Evolutionary conservation across 2,329 filamentous ascomycete genomes (phyloP), one percentile per base, ranked within the genome.

Genomic region (Verticillium nubilum): DNA sequence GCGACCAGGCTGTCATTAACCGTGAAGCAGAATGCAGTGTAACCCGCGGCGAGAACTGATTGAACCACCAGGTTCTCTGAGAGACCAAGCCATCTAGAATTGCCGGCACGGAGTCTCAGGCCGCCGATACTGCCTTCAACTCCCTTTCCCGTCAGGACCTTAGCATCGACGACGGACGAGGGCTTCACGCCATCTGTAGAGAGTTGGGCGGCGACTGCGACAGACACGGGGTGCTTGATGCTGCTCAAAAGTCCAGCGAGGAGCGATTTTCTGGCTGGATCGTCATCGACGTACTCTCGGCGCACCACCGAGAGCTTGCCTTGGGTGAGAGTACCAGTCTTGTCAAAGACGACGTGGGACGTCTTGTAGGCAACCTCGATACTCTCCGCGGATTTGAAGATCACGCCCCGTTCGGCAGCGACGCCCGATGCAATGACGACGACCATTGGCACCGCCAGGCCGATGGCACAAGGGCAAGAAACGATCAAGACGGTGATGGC

Each of bases 381-480:
- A 2, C 80, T 80, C 50, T 85, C 78, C 0, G 86, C 83, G 1
- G 85, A 81, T 67, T 90, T 90, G 73, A 93, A 86, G 26, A 93
- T 81, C 17, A 93, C 77, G 0, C 90, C 89, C 10, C 75, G 72
- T 54, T 80, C 73, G 0, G 89, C 89, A 0, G 85, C 87, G 1
- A 89, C 79, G 1, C 89, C 87, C 17, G 85, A 84, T 0, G 86
- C 84, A 52, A 93, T 86, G 0, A 92, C 84, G 12, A 92, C 73
- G 1, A 93, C 90, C 87, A 93, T 91, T 0, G 91, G 90, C 0
- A 92, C 88, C 0, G 88, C 88, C 0, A 84, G 78, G 0, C 89
- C 89, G 52, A 95, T 84, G 0, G 89, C 90, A 59, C 90, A 94
- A 0, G 91, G 90, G 64, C 90, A 95, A 0, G 89, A 92, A 0